Base-by-base conservation (phyloP, 1,284 basidiomycete genomes). In the Paramarasmius palmivorus region DNA sequence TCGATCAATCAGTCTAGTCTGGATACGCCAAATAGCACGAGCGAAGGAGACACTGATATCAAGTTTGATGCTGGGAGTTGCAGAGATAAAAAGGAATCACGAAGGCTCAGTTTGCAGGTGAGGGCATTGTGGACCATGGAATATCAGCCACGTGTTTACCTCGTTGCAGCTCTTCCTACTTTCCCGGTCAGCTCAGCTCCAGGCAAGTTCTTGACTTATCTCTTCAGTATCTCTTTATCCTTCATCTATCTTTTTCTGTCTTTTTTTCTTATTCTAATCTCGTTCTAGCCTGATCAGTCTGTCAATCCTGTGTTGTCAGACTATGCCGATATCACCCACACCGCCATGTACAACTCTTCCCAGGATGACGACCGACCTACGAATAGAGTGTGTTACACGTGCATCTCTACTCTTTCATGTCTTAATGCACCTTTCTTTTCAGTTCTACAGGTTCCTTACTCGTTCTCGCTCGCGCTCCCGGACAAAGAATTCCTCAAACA, bases 371-470 rank as follows among this genome's bases (percentile, higher is more conserved):
- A 76, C 51, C 65, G 73, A 41, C 65, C 67, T 15, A 66, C 71
- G 46, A 76, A 73, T 64, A 77, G 71, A 64, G 79, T 75, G 42
- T 52, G 71, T 64, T 22, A 26, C 20, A 29, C 39, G 44, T 44
- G 50, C 36, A 45, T 55, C 51, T 55, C 44, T 40, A 42, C 46
- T 49, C 36, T 42, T 37, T 47, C 41, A 26, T 56, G 54, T 51
- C 54, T 41, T 50, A 42, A 42, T 50, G 57, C 49, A 52, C 50
- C 50, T 48, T 49, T 50, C 41, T 42, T 26, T 41, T 46, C 55
- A 83, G 81, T 63, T 83, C 59, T 77, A 74, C 57, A 75, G 69
- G 14, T 81, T 82, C 65, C 73, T 82, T 55, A 74, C 73, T 52
- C 75, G 76, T 53, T 75, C 79, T 7, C 73, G 79, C 59, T 80